phyloP scores from a whole-genome alignment of 1,284 basidiomycete species.

The Puccinia novopanici region DNA sequence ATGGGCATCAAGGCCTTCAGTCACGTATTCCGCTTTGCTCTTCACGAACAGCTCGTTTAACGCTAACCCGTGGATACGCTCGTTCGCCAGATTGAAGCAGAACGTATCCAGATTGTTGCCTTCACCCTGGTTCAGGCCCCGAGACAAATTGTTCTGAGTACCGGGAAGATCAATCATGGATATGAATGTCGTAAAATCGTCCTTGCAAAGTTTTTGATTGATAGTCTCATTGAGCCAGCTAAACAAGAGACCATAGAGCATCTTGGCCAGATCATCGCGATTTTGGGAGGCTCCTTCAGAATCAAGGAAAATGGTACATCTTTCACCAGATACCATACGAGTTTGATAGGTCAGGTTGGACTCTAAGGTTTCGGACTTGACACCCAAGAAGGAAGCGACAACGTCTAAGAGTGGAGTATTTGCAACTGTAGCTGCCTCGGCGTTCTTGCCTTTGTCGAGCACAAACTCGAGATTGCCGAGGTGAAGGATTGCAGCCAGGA shows the following conservation, averaged over 20 bases:
- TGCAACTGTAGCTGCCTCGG: conserved; percentile 82
- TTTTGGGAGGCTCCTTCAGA: conserved; percentile 88
- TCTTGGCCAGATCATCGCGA: conserved; percentile 87
- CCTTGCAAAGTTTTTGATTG: conserved; percentile 87
- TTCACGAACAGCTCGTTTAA: conserved; percentile 74
- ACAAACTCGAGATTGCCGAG: conserved; percentile 92
- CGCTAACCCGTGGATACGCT: conserved; percentile 81
- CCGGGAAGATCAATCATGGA: conserved; percentile 95
- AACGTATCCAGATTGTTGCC: conserved; percentile 94
- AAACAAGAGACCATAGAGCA: conserved; percentile 90
- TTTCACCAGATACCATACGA: conserved; percentile 85
- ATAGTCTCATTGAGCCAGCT: conserved; percentile 95
- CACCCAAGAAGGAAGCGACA: conserved; percentile 87
- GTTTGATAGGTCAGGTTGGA: conserved; percentile 87
- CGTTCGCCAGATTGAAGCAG: conserved; percentile 92
- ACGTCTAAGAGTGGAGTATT: conserved; percentile 77
- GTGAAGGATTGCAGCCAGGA: conserved; percentile 90
- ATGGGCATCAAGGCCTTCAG: conserved; percentile 75
- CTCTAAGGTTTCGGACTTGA: conserved; percentile 74
- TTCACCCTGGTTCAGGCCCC: conserved; percentile 59
- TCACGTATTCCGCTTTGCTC: conserved; percentile 68
- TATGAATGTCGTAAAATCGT: conserved; percentile 87
- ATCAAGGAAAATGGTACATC: conserved; percentile 94
- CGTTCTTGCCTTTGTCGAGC: conserved; percentile 72
- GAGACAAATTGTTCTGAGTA: conserved; percentile 74